Base-by-base conservation (phyloP, 176 grass and related monocot species). In the Bothriochloa decipiens region DNA sequence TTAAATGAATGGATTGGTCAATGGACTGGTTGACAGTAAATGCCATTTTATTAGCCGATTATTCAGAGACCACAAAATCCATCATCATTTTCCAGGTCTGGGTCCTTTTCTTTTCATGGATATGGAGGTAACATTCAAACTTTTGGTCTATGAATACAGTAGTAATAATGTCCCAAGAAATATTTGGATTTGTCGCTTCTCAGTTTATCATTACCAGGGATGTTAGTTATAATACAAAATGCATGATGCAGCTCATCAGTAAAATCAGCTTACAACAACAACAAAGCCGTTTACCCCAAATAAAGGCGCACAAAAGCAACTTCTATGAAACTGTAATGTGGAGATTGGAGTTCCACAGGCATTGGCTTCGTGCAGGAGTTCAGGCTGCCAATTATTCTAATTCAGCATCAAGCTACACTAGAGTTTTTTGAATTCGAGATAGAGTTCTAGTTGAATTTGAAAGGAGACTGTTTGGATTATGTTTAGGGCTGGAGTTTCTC, bases 141-240 rank as follows among this genome's bases (percentile, higher is more conserved):
- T 3, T 68, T 81, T 42, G 13, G 0, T 11, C 20, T 3, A 37
- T 28, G 20, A 22, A 84, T 15, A 85, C 2, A 23, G 7, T 26
- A 41, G 62, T 17, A 12, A 60, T 61, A 40, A 10, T 57, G 33
- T 18, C 13, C 41, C 40, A 64, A 11, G 1, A 35, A 62, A 79
- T 32, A 33, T 20, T 36, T 72, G 37, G 8, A 10, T 12, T 63
- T 78, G 3, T 3, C 18, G 12, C 8, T n/a, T n/a, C n/a, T 41
- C 32, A 60, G 0, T 2, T 68, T 55, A 22, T 32, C 53, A 82
- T 32, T 14, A 22, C 22, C n/a, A 6, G 7, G 35, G n/a, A 62
- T 81, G 65, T 29, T 42, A 72, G 20, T 58, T 58, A n/a, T n/a
- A n/a, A n/a, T 71, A 50, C 33, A 72, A 82, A 60, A 72, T 72